Percentiles rank a stretch among this genome's conserved stretches.
Evolutionary conservation across 345 rosid genomes (phyloP).

Genomic region (Eucalyptus victrix): DNA sequence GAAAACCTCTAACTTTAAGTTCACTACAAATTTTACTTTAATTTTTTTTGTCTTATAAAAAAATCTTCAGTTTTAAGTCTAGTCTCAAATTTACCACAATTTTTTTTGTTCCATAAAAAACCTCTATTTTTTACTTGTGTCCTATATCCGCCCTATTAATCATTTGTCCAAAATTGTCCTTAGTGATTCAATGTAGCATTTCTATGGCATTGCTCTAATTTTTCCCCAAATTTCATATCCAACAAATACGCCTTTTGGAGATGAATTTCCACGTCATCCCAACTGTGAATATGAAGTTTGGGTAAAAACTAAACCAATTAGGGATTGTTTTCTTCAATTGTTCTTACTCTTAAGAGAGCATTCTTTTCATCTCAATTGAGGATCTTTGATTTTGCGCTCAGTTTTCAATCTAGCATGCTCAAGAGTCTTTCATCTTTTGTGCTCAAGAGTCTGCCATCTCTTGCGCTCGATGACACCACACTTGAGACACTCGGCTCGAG

Average conservation of each 20-base stretch:
- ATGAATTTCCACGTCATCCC: background rate
- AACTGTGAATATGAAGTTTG: background rate
- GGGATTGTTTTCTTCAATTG: background rate
- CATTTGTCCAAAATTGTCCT: background rate
- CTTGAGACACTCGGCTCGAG: accelerated
- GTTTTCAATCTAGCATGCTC: background rate
- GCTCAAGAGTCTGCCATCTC: background rate
- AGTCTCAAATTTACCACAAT: background rate
- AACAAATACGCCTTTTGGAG: background rate
- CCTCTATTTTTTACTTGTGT: too few relatives aligned
- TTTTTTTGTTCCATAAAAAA: background rate
- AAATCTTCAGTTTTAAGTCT: too few relatives aligned
- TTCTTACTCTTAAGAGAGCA: background rate
- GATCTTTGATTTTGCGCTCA: too few relatives aligned
- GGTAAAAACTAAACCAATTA: background rate
- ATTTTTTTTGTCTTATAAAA: too few relatives aligned
- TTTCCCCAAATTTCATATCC: background rate
- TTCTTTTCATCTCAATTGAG: too few relatives aligned
- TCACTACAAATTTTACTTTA: background rate
- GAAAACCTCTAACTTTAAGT: background rate
- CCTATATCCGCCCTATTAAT: too few relatives aligned
- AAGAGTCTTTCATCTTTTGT: background rate
- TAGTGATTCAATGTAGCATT: background rate
- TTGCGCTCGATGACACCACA: accelerated
- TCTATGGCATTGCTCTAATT: background rate